A percentile compares a stretch with the other conserved stretches of the same genome.
phyloP scores from a whole-genome alignment of 2,329 filamentous ascomycete species.

The Cladophialophora immunda region DNA sequence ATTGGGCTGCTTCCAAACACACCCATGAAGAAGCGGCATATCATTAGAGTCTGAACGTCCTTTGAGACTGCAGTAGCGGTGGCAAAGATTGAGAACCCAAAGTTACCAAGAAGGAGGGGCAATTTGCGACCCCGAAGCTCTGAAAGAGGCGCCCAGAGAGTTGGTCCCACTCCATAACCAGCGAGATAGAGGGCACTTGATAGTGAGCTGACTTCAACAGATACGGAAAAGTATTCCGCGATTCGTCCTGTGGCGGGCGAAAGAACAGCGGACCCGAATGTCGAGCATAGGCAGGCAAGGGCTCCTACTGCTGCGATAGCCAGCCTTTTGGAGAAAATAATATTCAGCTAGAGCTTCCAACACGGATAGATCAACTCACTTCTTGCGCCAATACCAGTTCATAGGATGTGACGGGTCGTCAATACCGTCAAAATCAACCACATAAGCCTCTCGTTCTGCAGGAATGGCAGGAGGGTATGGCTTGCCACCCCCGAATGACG shows the following conservation, averaged over 20 bases:
- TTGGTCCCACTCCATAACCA: constrained; percentile 66
- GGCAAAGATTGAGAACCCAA: constrained; percentile 69
- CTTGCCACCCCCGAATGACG: constrained; percentile 45
- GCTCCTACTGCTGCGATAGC: constrained; percentile 42
- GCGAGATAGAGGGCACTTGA: constrained; percentile 60
- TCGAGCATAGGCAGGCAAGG: constrained; percentile 61
- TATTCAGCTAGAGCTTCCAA: background rate
- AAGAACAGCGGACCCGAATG: constrained; percentile 62
- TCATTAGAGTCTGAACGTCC: constrained; percentile 71
- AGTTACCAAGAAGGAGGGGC: constrained; percentile 68
- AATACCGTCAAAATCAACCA: constrained; percentile 51
- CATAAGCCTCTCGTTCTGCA: constrained; percentile 62
- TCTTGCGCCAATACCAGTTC: constrained; percentile 79
- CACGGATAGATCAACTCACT: constrained; percentile 5
- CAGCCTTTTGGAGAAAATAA: constrained; percentile 11
- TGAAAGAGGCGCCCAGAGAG: constrained; percentile 44
- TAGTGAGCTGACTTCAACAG: constrained; percentile 55
- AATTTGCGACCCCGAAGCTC: constrained; percentile 47
- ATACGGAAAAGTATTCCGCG: constrained; percentile 57
- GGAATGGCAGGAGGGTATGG: constrained; percentile 31
- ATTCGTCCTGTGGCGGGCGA: constrained; percentile 67
- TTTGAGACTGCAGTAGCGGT: constrained; percentile 71
- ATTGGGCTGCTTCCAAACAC: constrained; percentile 62
- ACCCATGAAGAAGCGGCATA: constrained; percentile 68
- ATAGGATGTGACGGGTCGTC: constrained; percentile 80